Evolutionary conservation across 768 basidiomycete species (phyloP).

Genomic region (Suillus sp.): DNA sequence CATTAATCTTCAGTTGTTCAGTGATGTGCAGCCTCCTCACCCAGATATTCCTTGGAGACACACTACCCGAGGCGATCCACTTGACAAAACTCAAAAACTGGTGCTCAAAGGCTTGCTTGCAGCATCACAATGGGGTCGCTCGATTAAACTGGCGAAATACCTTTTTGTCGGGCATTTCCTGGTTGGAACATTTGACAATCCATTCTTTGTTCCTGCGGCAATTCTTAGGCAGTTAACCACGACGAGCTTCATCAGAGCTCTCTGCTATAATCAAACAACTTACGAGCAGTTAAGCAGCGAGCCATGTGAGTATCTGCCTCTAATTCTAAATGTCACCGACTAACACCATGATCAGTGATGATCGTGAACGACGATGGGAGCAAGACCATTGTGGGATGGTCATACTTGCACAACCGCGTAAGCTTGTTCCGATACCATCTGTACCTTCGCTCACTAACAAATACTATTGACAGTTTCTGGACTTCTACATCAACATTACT

Average conservation of each 20-base stretch:
- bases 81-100: not conserved
- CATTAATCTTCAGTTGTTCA: not conserved
- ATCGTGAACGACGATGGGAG: no score
- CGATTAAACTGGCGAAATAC: not conserved
- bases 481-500: not conserved
- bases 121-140: not conserved
- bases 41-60: not conserved
- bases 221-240: not conserved
- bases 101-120: not conserved
- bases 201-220: not conserved
- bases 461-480: not conserved
- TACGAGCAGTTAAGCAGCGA: not conserved
- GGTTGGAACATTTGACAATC: not conserved
- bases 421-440: not conserved
- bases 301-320: not conserved
- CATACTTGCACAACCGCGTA: not conserved
- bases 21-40: not conserved
- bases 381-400: no score
- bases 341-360: no score
- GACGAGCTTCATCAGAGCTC: not conserved
- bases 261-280: not conserved
- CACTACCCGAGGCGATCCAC: not conserved
- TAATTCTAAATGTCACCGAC: no score
- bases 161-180: not conserved
- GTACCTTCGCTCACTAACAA: not conserved